A percentile compares a stretch with the other conserved stretches of the same genome.
Evolutionary conservation across 805 yeast genomes (phyloP).

Genomic region (Saccharomyces eubayanus): DNA sequence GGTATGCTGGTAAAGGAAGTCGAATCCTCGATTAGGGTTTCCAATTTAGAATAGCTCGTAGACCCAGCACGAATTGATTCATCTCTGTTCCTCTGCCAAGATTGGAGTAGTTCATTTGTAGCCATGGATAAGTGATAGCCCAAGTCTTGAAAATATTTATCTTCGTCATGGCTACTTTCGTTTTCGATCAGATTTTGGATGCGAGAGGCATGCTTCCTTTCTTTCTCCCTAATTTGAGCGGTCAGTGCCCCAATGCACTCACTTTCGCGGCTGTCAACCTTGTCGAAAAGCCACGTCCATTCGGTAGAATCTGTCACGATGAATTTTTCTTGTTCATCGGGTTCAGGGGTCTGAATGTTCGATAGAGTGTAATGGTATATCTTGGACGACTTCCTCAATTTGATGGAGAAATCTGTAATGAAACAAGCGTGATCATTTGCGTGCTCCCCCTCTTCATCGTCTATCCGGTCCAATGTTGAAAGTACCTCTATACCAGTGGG

Average conservation of each 20-base stretch:
- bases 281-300: neutral
- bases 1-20: constrained; percentile 11
- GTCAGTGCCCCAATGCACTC: neutral
- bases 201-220: neutral
- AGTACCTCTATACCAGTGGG: constrained; percentile 8
- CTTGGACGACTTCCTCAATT: neutral
- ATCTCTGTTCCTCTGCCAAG: constrained; percentile 5
- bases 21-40: constrained; percentile 10
- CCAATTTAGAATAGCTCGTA: constrained; percentile 7
- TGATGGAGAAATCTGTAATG: neutral
- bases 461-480: neutral
- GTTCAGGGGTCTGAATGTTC: neutral
- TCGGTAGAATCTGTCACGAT: neutral
- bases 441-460: neutral
- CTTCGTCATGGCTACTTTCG: constrained; percentile 4
- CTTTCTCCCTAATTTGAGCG: neutral
- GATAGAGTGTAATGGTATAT: neutral
- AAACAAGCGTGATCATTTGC: neutral
- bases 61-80: neutral
- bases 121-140: constrained; percentile 23
- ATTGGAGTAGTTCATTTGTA: constrained; percentile 12
- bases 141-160: constrained; percentile 18
- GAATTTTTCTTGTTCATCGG: neutral
- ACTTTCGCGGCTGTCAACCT: neutral
- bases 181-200: neutral